phyloP scores from a whole-genome alignment of 768 basidiomycete species.

The Saitozyma sp. region DNA sequence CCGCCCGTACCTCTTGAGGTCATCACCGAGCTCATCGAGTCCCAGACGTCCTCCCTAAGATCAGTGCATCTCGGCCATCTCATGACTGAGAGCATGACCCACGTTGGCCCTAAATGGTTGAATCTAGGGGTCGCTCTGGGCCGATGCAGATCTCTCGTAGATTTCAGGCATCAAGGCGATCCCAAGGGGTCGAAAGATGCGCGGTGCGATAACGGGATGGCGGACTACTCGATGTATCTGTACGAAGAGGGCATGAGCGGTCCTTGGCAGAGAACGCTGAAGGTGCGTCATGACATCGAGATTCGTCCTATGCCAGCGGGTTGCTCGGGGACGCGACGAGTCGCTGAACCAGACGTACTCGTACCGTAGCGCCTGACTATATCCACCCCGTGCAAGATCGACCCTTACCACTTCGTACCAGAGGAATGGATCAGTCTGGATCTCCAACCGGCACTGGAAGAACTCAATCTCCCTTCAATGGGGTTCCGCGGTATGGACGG shows the following conservation, averaged over 20 bases:
- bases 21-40: slow-evolving; percentile 16
- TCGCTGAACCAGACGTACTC: not conserved
- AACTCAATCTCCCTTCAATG: slow-evolving; percentile 23
- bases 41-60: slow-evolving; percentile 16
- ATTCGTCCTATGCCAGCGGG: not conserved
- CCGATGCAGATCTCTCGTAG: slow-evolving; percentile 12
- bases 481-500: too few relatives aligned
- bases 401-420: slow-evolving; percentile 4
- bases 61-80: slow-evolving; percentile 26
- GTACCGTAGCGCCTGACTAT: slow-evolving; percentile 11
- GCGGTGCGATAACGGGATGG: slow-evolving; percentile 20
- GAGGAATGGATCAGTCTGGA: not conserved
- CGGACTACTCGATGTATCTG: slow-evolving; percentile 8
- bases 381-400: slow-evolving; percentile 8
- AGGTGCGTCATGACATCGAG: slow-evolving; percentile 6
- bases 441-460: slow-evolving; percentile 18
- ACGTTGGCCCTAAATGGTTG: not conserved
- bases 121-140: slow-evolving; percentile 9
- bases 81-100: not conserved
- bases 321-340: too few relatives aligned
- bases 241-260: slow-evolving; percentile 15
- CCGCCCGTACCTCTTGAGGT: slow-evolving; percentile 30
- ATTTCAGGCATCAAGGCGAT: slow-evolving; percentile 19
- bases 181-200: slow-evolving; percentile 12
- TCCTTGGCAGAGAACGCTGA: slow-evolving; percentile 20